Evolutionary conservation across 495 filamentous ascomycete species (phyloP).

Genomic region (Penicillium taxi): DNA sequence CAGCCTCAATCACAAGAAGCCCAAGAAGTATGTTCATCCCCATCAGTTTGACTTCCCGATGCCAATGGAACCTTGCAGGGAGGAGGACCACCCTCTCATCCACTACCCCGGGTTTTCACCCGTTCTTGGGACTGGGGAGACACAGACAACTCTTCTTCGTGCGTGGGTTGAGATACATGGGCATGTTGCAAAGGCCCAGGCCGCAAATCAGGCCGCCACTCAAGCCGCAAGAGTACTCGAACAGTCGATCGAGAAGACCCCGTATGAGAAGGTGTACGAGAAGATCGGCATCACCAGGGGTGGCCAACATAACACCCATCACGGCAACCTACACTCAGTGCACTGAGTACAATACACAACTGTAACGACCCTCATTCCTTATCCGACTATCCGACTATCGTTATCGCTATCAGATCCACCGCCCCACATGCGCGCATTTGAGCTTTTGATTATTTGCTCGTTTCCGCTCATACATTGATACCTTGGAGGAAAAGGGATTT

Average conservation of each 20-base stretch:
- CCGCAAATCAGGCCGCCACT: too few relatives aligned
- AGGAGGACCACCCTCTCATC: not conserved
- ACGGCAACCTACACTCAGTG: too few relatives aligned
- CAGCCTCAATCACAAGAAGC: not conserved
- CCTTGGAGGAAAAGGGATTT: constrained; percentile 8
- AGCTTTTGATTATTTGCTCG: constrained; percentile 20
- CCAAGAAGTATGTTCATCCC: not conserved
- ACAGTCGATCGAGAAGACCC: too few relatives aligned
- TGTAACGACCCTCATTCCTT: too few relatives aligned
- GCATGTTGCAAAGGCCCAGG: not conserved
- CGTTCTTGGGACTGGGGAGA: constrained; percentile 1
- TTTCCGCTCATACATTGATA: constrained; percentile 17
- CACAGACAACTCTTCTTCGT: not conserved
- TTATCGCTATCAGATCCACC: too few relatives aligned
- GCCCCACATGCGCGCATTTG: constrained; percentile 14
- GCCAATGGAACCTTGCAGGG: too few relatives aligned
- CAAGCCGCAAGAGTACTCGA: too few relatives aligned
- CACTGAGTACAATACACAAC: too few relatives aligned
- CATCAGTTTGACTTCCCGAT: not conserved
- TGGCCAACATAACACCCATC: too few relatives aligned
- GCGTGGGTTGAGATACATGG: constrained; percentile 1
- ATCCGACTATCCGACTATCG: too few relatives aligned
- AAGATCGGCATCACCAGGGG: too few relatives aligned
- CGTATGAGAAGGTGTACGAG: too few relatives aligned
- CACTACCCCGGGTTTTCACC: constrained; percentile 2